A percentile compares a stretch with the other conserved stretches of the same genome.
These are phyloP conservation scores for Davidsoniella virescens DNA, from an alignment of 2,329 filamentous ascomycete species.

Conservation along the genomic window DNA sequence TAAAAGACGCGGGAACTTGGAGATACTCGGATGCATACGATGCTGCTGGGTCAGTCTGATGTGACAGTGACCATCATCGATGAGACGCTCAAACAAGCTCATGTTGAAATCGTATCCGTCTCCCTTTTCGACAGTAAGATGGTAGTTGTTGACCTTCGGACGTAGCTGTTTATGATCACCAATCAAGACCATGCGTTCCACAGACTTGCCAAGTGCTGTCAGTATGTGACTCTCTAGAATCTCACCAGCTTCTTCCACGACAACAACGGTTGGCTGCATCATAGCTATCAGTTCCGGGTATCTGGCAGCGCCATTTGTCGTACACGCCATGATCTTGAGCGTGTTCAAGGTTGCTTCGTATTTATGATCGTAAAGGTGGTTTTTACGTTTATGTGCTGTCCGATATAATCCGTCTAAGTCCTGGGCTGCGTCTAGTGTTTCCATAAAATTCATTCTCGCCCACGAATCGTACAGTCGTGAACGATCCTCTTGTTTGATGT, in stretches of 20 bases:
- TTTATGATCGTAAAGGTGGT: constrained; percentile 27
- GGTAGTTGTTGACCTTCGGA: constrained; percentile 48
- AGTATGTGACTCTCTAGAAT: constrained; percentile 45
- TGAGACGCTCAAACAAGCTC: constrained; percentile 53
- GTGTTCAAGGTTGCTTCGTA: constrained; percentile 28
- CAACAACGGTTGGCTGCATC: constrained; percentile 39
- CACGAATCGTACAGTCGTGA: constrained; percentile 24
- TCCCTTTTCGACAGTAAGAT: constrained; percentile 36
- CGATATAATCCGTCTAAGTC: constrained; percentile 27
- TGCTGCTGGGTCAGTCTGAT: constrained; percentile 44
- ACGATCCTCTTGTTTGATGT: constrained; percentile 25
- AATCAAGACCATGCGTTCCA: constrained; percentile 51
- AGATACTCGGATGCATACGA: constrained; percentile 54
- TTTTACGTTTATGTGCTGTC: constrained; percentile 23
- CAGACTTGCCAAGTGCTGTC: constrained; percentile 36
- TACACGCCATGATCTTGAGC: constrained; percentile 51
- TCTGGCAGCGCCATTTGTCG: constrained; percentile 54
- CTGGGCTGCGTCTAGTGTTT: constrained; percentile 29
- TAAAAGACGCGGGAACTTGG: constrained; percentile 35
- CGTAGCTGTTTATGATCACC: constrained; percentile 60
- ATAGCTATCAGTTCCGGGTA: constrained; percentile 35
- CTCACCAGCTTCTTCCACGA: constrained; percentile 60
- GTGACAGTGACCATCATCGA: constrained; percentile 36
- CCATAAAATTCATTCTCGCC: constrained; percentile 29
- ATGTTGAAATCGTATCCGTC: constrained; percentile 29